Base-by-base conservation (phyloP, 2,329 filamentous ascomycete species). In the Arachnomyces sp. region DNA sequence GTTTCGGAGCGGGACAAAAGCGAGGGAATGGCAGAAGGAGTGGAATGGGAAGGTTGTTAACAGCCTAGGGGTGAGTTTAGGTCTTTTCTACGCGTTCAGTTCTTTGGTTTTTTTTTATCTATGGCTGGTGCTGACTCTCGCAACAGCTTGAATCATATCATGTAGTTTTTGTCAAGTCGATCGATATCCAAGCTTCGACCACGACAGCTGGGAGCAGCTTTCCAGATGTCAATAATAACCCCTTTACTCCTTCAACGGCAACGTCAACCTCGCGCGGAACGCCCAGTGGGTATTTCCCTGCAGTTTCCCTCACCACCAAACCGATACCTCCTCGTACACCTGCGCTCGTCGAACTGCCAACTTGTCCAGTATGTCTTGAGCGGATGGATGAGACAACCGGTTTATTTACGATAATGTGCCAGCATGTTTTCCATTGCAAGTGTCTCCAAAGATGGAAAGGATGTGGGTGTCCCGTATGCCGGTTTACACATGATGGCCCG, bases 311-410 rank as follows among this genome's bases (percentile, higher is more conserved):
- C 11, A 73, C 74, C 2, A 69, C 67, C 6, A 82, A 81, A 55
- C 79, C 79, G 8, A 65, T 77, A n/a, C 76, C 79, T 9, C 79
- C 79, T n/a, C 77, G 77, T 2, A 94, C 90, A 1, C 84, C 89
- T 1, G 83, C 85, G 36, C 72, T 96, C 1, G 75, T 94, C 39
- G 92, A 98, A 64, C 70, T 98, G 9, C 92, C 92, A 2, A 96
- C 92, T 1, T 98, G 92, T 49, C 89, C 92, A 0, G 92, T 98
- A 7, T 98, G 92, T 50, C 74, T 98, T 4, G 92, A 98, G 61
- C 82, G 90, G 35, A 98, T 98, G 92, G 92, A 98, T 55, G 90
- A 96, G 59, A 95, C 89, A 0, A 93, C 88, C 0, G 92, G 92
- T 0, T 71, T 98, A 2, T 77, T 98, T 57, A 98, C 92, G 1